Conservation (phyloP, 2,329 filamentous ascomycete species). For the Beauveria brongniartii region DNA sequence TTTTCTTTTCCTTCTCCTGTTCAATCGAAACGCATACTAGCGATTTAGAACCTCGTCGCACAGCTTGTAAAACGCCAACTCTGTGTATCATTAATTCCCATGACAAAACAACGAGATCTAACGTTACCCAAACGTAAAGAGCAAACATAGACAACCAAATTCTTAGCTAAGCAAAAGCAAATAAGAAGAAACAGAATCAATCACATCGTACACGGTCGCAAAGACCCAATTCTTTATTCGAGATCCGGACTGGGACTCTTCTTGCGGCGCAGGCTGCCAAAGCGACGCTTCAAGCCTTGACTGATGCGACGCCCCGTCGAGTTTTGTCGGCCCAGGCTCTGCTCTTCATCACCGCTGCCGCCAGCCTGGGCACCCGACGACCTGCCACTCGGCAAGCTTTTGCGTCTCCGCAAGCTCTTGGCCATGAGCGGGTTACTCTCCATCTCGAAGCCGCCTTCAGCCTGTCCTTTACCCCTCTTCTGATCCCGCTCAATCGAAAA, state of each 20-base stretch:
- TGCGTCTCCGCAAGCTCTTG: slow-evolving; percentile 30
- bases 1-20: too few relatives aligned
- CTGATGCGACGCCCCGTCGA: slow-evolving; percentile 37
- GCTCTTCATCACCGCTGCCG: slow-evolving; percentile 15
- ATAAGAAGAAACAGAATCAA: background rate
- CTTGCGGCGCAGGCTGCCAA: slow-evolving; percentile 44
- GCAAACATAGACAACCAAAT: background rate
- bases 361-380: slow-evolving; percentile 16
- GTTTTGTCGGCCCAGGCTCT: slow-evolving; percentile 26
- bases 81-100: background rate
- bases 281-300: slow-evolving; percentile 44
- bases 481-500: slow-evolving; percentile 62
- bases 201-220: background rate
- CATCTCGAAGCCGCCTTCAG: slow-evolving; percentile 40
- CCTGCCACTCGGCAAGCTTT: slow-evolving; percentile 25
- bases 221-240: background rate
- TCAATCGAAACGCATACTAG: too few relatives aligned
- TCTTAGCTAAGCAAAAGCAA: background rate
- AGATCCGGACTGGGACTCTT: slow-evolving; percentile 19
- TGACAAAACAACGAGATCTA: background rate
- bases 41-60: too few relatives aligned
- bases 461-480: slow-evolving; percentile 45
- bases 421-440: slow-evolving; percentile 22
- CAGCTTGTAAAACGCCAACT: background rate
- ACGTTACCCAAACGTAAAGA: background rate